These are phyloP conservation scores for Wickerhamomyces sp. DNA, from an alignment of 1,139 yeast species.

Conservation along the genomic window DNA sequence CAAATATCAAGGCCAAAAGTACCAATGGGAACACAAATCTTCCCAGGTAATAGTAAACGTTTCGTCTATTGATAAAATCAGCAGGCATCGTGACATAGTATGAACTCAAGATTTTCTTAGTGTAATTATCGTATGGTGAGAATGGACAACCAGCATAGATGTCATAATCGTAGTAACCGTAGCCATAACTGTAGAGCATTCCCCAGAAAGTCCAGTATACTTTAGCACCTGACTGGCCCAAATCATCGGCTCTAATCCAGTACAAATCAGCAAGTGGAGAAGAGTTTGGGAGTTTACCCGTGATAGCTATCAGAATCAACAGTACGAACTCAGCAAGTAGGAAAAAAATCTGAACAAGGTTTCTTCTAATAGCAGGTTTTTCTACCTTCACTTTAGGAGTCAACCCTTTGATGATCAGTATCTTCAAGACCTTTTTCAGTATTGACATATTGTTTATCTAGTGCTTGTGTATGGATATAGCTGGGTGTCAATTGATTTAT, in stretches of 20 bases:
- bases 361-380: background rate
- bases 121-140: background rate
- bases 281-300: background rate
- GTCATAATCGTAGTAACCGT: background rate
- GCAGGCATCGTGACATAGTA: background rate
- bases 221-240: background rate
- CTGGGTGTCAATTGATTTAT: no score
- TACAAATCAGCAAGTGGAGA: background rate
- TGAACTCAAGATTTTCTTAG: background rate
- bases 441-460: no score
- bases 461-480: no score
- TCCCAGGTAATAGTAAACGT: background rate
- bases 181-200: background rate
- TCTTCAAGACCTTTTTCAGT: no score
- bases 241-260: slow-evolving; percentile 1
- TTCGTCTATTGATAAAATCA: background rate
- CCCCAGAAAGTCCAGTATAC: slow-evolving; percentile 1
- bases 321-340: background rate
- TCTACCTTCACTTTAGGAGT: background rate
- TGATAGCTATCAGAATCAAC: background rate
- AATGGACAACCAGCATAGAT: background rate
- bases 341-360: background rate
- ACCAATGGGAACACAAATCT: background rate
- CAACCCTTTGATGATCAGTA: no score
- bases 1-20: background rate